Conservation (phyloP, 495 filamentous ascomycete genomes). For the Entonaema liquescens region DNA sequence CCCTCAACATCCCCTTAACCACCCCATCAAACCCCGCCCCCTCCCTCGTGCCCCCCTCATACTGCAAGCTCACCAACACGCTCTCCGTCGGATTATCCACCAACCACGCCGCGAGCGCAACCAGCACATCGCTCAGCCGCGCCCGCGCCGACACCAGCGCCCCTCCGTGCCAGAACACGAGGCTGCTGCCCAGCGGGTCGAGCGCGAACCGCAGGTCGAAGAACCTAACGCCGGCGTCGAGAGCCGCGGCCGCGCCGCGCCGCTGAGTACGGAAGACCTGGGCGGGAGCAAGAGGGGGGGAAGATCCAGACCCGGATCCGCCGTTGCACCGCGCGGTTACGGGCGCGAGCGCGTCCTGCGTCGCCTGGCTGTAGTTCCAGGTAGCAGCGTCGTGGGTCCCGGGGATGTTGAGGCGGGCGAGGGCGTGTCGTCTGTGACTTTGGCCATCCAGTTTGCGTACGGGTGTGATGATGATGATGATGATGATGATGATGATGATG, state of each 20-base stretch:
- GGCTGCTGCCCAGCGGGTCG: not conserved
- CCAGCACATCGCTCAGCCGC: not conserved
- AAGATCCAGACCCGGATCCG: not conserved
- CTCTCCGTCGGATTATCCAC: not conserved
- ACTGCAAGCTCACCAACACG: not conserved
- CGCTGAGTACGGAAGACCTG: not conserved
- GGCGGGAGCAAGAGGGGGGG: not conserved
- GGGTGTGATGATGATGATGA: not conserved
- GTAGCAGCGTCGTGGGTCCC: not conserved
- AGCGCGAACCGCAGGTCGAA: not conserved
- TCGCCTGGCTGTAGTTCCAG: not conserved
- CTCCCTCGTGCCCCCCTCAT: not conserved
- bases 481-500: not conserved
- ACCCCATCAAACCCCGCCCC: not conserved
- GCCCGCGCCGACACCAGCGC: not conserved
- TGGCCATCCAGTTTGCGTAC: slow-evolving; percentile 49
- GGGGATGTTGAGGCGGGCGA: not conserved
- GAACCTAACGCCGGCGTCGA: not conserved
- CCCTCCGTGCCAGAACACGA: not conserved
- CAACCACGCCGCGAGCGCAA: not conserved
- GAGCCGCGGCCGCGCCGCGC: not conserved
- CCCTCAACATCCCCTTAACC: not conserved
- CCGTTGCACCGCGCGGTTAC: not conserved
- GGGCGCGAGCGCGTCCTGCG: not conserved
- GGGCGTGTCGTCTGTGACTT: not conserved